These are phyloP conservation scores for Coprinopsis cinerea DNA, from an alignment of 768 basidiomycete genomes.

Conservation along the genomic window DNA sequence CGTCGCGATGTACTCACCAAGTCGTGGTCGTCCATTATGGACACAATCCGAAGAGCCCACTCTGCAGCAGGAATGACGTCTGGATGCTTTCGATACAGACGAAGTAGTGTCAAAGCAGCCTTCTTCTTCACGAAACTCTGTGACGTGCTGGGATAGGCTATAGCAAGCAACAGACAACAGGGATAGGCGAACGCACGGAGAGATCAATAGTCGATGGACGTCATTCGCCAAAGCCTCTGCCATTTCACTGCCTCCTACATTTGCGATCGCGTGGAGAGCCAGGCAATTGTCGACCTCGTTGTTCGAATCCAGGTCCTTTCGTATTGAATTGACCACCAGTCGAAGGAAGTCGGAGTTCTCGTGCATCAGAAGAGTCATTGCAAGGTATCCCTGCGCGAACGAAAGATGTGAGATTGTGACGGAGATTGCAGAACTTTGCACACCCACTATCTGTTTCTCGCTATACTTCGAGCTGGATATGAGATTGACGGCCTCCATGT, in stretches of 20 bases:
- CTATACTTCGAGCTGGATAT: conserved; percentile 94
- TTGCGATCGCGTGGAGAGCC: conserved; percentile 96
- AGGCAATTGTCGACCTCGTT: conserved; percentile 95
- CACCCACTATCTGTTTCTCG: conserved; percentile 95
- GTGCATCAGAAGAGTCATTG: conserved; percentile 95
- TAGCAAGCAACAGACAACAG: conserved; percentile 7
- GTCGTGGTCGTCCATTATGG: conserved; percentile 93
- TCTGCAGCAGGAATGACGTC: conserved; percentile 90
- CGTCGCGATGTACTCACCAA: conserved; percentile 42
- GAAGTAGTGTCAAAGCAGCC: conserved; percentile 87
- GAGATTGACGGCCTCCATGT: conserved; percentile 98
- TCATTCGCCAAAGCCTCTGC: conserved; percentile 92
- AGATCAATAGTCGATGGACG: conserved; percentile 91
- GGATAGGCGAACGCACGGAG: conserved; percentile 55
- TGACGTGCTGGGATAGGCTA: conserved; percentile 61
- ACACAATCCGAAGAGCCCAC: conserved; percentile 93
- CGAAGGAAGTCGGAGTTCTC: conserved; percentile 97
- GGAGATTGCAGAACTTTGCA: conserved; percentile 1
- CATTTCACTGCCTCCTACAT: conserved; percentile 97
- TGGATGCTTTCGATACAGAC: conserved; percentile 94
- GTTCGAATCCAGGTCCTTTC: conserved; percentile 93
- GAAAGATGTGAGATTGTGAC: conserved; percentile 11
- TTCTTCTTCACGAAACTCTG: conserved; percentile 97
- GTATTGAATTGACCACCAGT: conserved; percentile 95
- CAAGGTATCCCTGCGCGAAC: conserved; percentile 80